Base-by-base conservation (phyloP, 495 filamentous ascomycete species). In the Neurospora sp. region DNA sequence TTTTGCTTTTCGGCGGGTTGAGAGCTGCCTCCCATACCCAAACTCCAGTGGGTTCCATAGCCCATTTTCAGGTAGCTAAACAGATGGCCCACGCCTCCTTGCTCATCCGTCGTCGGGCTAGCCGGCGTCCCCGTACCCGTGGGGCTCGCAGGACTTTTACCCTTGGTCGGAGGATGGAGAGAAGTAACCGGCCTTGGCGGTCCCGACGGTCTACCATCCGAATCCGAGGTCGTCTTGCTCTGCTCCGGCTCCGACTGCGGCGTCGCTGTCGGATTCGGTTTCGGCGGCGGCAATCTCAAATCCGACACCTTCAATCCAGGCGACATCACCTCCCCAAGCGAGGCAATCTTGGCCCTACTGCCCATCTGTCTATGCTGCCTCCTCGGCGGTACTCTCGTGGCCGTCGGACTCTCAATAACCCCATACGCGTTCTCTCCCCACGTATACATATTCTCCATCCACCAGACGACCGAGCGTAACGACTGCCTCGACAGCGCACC, bases 391-490 rank as follows among this genome's bases (percentile, higher is more conserved):
- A 40, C 4, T 40, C 77, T 74, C 65, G 83, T 84, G 9, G 90
- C 87, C 12, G 82, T 85, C 38, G 92, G 90, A 73, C 93, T 93
- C 14, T 95, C 91, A 69, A 83, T 84, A 22, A 97, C 89, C 31
- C 94, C 94, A 81, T 96, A 97, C 20, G 93, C 89, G 75, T 90
- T 82, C 71, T 91, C 87, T 12, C 93, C 94, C 83, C 91, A 91
- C 44, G 83, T 88, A 77, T 93, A 96, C 10, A 97, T 83, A 80
- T 89, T 90, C 79, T 96, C 91, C 86, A 93, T 90, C 94, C 94
- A 98, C 40, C 88, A 86, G 9, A 91, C 90, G 9, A 97, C 78
- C 65, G 87, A 85, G 22, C 88, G 84, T 20, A 97, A 73, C 4
- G 91, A 93, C 9, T 82, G 79, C 70, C 90, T 85, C 18, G 88